Base-by-base conservation (phyloP, 352 stramenopile genomes). In the Pythium oligandrum region DNA sequence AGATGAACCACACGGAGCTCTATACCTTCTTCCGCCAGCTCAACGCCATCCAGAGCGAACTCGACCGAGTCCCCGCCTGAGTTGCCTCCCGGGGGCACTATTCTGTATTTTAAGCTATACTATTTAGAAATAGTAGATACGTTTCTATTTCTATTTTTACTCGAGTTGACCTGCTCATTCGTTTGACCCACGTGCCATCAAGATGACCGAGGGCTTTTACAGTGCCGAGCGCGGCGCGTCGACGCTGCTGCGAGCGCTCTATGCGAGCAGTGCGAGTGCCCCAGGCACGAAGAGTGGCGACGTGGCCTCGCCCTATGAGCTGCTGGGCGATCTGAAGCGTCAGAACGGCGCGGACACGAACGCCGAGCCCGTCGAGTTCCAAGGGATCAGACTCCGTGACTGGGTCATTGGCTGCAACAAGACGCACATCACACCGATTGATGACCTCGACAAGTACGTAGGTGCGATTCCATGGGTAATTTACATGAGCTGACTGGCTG, bases 361-460 rank as follows among this genome's bases (percentile, higher is more conserved):
- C 37, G 75, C 78, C 43, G 70, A 90, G 48, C 66, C 70, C 17
- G 70, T 86, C 31, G 75, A 88, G 64, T 77, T 84, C 70, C 82
- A 86, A 49, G 80, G 78, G 26, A 84, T 92, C 42, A 66, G 72
- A 38, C 46, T 88, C 45, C 57, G 73, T 32, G 62, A 67, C 50
- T 92, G 82, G 78, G 44, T 86, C 52, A 78, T 92, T 37, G 82
- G 77, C 48, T 83, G 71, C 40, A 88, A 89, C 45, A 92, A 92
- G 66, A 90, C 75, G 31, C 82, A 92, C 51, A 92, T 92, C 49
- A 90, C 79, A 55, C 82, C 82, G 12, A 65, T 92, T 33, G 75
- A 92, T 48, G 69, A 68, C 12, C 63, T 92, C 33, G 77, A 90
- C 49, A 62, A 78, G 73, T 89, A 57, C 36, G 74, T 69, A 38